A percentile compares a stretch with the other conserved stretches of the same genome.
Evolutionary conservation across 2,329 filamentous ascomycete genomes (phyloP).

Genomic region (Epichloe elymi): DNA sequence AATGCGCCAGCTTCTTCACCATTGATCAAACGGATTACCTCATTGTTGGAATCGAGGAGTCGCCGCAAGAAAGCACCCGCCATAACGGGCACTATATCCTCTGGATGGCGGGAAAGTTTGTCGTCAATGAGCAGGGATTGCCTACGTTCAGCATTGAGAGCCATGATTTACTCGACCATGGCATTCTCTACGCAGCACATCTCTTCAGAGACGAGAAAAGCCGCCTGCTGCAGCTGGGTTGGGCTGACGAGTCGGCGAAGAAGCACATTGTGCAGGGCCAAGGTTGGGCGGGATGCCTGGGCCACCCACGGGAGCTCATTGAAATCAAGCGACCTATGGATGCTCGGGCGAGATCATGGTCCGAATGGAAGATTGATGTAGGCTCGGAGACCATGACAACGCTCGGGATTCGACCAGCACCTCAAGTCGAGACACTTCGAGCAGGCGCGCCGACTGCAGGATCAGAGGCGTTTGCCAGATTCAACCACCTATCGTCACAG

Average conservation of each 20-base stretch:
- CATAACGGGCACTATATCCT: conserved; percentile 8
- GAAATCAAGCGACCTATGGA: conserved; percentile 2
- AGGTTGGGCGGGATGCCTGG: conserved; percentile 9
- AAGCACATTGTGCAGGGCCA: conserved; percentile 5
- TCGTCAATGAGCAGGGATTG: background rate
- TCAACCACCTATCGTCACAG: background rate
- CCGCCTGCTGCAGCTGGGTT: conserved; percentile 9
- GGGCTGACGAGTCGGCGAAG: conserved; percentile 9
- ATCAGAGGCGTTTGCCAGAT: background rate
- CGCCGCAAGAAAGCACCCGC: conserved; percentile 5
- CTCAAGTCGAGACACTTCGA: conserved; percentile 4
- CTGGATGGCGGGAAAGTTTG: conserved; percentile 6
- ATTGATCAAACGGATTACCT: conserved; percentile 7
- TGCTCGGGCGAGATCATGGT: background rate
- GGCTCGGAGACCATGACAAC: conserved; percentile 6
- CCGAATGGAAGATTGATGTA: conserved; percentile 8
- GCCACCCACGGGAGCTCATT: conserved; percentile 8
- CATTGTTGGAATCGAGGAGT: conserved; percentile 8
- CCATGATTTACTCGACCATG: conserved; percentile 11
- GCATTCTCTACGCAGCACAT: conserved; percentile 12
- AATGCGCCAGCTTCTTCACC: conserved; percentile 13
- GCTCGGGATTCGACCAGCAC: conserved; percentile 9
- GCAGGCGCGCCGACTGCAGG: background rate
- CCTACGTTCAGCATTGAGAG: conserved; percentile 5
- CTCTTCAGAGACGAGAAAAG: conserved; percentile 10